Percentiles rank a stretch among this genome's conserved stretches.
Conservation (phyloP, 2,329 filamentous ascomycete species). For the Aspergillus costaricaensis region DNA sequence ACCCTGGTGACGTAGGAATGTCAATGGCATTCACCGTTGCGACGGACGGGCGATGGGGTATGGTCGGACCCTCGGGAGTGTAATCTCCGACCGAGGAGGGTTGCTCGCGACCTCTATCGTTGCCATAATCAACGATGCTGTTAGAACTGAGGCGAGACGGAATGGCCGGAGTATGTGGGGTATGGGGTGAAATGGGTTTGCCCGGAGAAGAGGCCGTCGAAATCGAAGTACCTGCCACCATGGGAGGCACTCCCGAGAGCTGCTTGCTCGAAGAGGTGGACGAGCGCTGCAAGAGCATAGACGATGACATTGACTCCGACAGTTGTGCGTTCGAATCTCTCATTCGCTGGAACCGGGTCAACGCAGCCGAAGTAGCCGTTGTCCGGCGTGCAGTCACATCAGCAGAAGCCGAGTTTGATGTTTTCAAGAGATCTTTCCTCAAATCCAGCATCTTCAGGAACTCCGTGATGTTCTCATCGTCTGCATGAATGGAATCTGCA, state of each 20-base stretch:
- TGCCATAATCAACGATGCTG: conserved; percentile 72
- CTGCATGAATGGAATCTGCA: conserved; percentile 68
- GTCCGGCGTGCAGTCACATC: conserved; percentile 74
- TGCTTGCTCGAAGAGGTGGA: conserved; percentile 77
- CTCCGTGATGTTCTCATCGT: conserved; percentile 91
- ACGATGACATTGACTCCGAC: conserved; percentile 91
- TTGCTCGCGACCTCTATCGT: conserved; percentile 32
- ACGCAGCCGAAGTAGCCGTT: conserved; percentile 74
- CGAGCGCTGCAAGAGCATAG: conserved; percentile 78
- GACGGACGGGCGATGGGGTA: conserved; percentile 35
- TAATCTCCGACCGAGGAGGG: conserved; percentile 40
- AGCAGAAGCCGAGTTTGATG: conserved; percentile 58
- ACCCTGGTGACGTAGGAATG: conserved; percentile 51
- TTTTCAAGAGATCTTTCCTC: conserved; percentile 78
- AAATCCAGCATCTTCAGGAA: conserved; percentile 88
- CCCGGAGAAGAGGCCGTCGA: conserved; percentile 87
- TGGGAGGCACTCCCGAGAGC: conserved; percentile 63
- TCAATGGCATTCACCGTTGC: conserved; percentile 49
- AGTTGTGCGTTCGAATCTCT: conserved; percentile 83
- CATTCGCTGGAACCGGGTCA: conserved; percentile 86
- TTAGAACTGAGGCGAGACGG: conserved; percentile 92
- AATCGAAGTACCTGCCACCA: conserved; percentile 66
- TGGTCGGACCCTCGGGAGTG: conserved; percentile 36
- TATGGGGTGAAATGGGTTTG: conserved; percentile 86
- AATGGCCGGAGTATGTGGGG: conserved; percentile 88